phyloP scores from a whole-genome alignment of 2,329 filamentous ascomycete species.

The Sarocladium brachiariae region DNA sequence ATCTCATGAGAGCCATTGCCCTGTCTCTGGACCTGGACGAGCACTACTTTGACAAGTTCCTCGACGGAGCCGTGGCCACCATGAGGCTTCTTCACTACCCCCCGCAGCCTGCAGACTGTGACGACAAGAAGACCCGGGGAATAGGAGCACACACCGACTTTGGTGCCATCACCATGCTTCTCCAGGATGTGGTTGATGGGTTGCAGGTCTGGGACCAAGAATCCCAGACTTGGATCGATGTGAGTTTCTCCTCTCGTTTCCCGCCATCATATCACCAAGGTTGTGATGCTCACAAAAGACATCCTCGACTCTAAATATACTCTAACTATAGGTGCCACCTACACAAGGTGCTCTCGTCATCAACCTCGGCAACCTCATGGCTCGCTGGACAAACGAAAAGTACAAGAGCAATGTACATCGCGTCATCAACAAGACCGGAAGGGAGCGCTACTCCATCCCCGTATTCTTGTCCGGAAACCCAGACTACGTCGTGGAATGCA shows the following conservation, averaged over 20 bases:
- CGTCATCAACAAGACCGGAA: conserved; percentile 44
- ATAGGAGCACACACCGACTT: conserved; percentile 49
- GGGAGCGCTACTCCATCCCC: conserved; percentile 48
- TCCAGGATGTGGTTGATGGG: conserved; percentile 43
- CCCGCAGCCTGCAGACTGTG: conserved; percentile 27
- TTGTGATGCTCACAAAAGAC: not conserved
- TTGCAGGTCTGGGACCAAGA: conserved; percentile 42
- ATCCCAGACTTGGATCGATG: conserved; percentile 36
- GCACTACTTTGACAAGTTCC: conserved; percentile 35
- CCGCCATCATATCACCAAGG: not conserved
- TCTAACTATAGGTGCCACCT: conserved; percentile 27
- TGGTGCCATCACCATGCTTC: conserved; percentile 47
- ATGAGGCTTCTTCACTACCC: conserved; percentile 44
- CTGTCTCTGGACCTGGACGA: conserved; percentile 33
- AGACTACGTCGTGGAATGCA: conserved; percentile 30
- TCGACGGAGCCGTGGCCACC: conserved; percentile 35
- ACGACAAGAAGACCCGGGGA: conserved; percentile 27
- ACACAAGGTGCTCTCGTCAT: conserved; percentile 41
- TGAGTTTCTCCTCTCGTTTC: conserved; percentile 11
- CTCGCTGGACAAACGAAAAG: conserved; percentile 41
- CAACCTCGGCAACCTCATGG: conserved; percentile 44
- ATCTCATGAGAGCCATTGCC: conserved; percentile 35
- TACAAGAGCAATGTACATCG: conserved; percentile 49
- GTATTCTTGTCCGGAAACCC: conserved; percentile 50
- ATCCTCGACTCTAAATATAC: not conserved